Conservation (phyloP, 23 red algal species). For the Gracilariopsis chorda region DNA sequence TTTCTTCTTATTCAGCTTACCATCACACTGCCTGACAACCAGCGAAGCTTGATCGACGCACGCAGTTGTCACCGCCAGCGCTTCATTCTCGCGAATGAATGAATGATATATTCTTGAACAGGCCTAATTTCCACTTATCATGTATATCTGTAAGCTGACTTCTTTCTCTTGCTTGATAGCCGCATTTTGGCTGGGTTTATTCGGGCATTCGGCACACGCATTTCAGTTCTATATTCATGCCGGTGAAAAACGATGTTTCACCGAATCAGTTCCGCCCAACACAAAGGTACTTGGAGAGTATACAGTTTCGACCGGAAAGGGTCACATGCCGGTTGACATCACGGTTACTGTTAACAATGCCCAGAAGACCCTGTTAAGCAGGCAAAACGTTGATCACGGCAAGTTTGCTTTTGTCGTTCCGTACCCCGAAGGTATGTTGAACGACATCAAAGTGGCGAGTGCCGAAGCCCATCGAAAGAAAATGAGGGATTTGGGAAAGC, state of each 20-base stretch:
- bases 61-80: too few species aligned
- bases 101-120: too few species aligned
- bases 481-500: not conserved
- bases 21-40: too few species aligned
- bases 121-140: too few species aligned
- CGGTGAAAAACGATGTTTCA: slow-evolving; percentile 61
- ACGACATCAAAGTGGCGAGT: not conserved
- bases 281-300: slow-evolving; percentile 62
- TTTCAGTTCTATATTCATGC: slow-evolving; percentile 66
- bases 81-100: too few species aligned
- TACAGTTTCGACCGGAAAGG: slow-evolving; percentile 54
- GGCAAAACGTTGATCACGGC: slow-evolving; percentile 43
- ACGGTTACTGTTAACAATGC: slow-evolving; percentile 4
- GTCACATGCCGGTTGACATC: slow-evolving; percentile 57
- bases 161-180: too few species aligned
- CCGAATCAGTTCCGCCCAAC: slow-evolving; percentile 40
- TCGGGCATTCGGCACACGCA: not conserved
- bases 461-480: slow-evolving; percentile 29
- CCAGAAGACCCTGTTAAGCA: not conserved
- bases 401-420: slow-evolving; percentile 70
- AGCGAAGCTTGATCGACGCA: too few species aligned
- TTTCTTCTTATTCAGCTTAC: too few species aligned
- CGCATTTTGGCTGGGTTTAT: too few species aligned
- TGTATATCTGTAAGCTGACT: too few species aligned
- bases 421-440: not conserved